phyloP scores from a whole-genome alignment of 768 basidiomycete genomes.

The Boletus sp. region DNA sequence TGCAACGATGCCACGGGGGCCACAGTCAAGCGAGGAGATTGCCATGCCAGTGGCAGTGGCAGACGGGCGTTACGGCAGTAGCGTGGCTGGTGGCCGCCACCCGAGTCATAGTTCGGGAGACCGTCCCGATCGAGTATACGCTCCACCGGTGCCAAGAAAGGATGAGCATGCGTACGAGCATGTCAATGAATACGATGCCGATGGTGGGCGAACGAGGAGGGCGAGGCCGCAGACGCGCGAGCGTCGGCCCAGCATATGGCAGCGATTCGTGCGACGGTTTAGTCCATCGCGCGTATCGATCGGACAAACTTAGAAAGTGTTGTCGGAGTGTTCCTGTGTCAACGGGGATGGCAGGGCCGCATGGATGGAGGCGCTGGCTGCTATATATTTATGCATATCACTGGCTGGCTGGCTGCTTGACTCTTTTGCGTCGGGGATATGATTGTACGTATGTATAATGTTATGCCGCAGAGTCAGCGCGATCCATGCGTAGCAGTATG shows the following conservation, averaged over 20 bases:
- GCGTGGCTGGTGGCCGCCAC: background rate
- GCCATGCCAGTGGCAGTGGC: background rate
- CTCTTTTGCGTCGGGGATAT: too few species aligned
- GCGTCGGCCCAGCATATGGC: slow-evolving; percentile 26
- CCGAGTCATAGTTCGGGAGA: slow-evolving; percentile 5
- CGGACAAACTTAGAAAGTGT: slow-evolving; percentile 16
- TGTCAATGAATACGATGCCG: background rate
- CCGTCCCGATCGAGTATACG: slow-evolving; percentile 1
- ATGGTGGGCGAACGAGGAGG: background rate
- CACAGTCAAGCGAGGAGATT: slow-evolving; percentile 14
- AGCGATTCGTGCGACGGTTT: slow-evolving; percentile 26
- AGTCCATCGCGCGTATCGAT: slow-evolving; percentile 18
- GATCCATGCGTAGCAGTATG: too few species aligned
- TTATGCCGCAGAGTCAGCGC: too few species aligned
- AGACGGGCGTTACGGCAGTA: slow-evolving; percentile 5
- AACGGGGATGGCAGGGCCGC: too few species aligned
- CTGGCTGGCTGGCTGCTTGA: too few species aligned
- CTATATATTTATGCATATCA: background rate
- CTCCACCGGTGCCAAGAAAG: background rate
- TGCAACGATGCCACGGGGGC: slow-evolving; percentile 2
- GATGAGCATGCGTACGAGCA: slow-evolving; percentile 5
- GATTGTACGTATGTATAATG: too few species aligned
- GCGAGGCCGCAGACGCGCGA: slow-evolving; percentile 8
- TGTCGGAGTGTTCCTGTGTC: too few species aligned
- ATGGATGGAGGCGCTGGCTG: too few species aligned